Conservation (phyloP, 2,329 filamentous ascomycete genomes). For the Ophiostoma novo-ulmi region DNA sequence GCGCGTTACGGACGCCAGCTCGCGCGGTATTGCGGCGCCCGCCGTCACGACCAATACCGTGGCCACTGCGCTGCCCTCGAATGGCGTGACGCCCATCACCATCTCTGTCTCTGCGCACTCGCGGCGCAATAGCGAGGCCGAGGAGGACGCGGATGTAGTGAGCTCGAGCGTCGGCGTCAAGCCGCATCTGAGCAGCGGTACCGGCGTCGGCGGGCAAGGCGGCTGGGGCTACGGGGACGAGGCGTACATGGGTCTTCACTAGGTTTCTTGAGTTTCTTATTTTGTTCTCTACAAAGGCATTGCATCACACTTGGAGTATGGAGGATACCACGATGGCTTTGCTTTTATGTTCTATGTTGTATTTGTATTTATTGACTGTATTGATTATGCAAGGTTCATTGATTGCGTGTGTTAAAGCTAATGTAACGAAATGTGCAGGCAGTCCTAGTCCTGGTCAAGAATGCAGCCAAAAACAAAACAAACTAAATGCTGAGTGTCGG, state of each 20-base stretch:
- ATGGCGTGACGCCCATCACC: conserved; percentile 27
- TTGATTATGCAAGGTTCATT: background rate
- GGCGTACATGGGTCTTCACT: conserved; percentile 76
- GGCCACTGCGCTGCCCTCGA: conserved; percentile 26
- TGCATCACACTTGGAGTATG: conserved; percentile 1
- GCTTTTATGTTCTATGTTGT: background rate
- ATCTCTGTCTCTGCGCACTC: conserved; percentile 36
- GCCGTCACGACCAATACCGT: conserved; percentile 18
- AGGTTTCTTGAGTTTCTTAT: too few relatives aligned
- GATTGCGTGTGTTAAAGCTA: background rate
- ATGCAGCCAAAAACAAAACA: too few relatives aligned
- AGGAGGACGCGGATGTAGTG: conserved; percentile 41
- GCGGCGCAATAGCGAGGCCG: conserved; percentile 41
- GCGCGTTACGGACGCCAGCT: conserved; percentile 32
- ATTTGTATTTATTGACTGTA: background rate
- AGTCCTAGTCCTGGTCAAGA: too few relatives aligned
- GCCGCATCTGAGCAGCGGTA: conserved; percentile 42
- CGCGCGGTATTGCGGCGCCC: conserved; percentile 19
- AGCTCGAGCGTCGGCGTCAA: conserved; percentile 46
- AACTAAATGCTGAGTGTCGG: too few relatives aligned
- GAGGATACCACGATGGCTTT: background rate
- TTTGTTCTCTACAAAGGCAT: background rate
- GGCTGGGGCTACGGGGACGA: conserved; percentile 82
- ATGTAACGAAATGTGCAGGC: too few relatives aligned
- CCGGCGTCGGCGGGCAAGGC: conserved; percentile 57